Evolutionary conservation across 2,329 filamentous ascomycete species (phyloP), one percentile per base, ranked within the genome.

Genomic region (Nothomitra cinnamomea): DNA sequence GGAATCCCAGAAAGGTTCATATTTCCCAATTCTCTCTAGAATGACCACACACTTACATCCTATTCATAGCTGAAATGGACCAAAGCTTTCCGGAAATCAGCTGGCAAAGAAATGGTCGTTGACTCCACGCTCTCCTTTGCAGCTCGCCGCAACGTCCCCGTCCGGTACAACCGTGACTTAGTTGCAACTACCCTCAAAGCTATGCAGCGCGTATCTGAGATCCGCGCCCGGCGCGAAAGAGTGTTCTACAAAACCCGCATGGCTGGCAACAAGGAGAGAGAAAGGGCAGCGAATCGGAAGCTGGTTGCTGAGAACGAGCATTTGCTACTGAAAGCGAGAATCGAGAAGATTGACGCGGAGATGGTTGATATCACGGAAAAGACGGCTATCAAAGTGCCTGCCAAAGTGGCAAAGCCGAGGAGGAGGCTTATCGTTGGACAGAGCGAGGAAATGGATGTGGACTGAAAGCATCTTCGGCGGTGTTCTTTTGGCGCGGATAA

Each of bases 181-280:
- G 81, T 95, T 58, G 77, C 79, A 61, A 87, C 85, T 64, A 96
- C 92, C 15, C 76, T 96, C 69, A 80, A 85, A 66, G 90, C 89
- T 60, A 98, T 98, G 88, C 77, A 87, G 70, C 79, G 90, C 58
- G 83, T 96, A 62, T 75, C 79, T 62, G 89, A 95, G 74, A 90
- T 96, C 69, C 77, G 88, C 53, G 70, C 79, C 55, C 79, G 82
- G 65, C 79, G 92, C 65, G 90, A 96, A 76, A 79, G 87, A 61
- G 84, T 84, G 59, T 95, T 95, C 72, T 95, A 95, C 76, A 89
- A 87, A 79, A 82, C 84, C 66, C 82, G 92, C 66, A 88, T 96
- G 85, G 82, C 82, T 52, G 89, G 89, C 67, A 94, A 94, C 72
- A 83, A 85, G 70, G 85, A 85, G 69, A 78, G 82, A 65, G 82